Percentiles rank a stretch among this genome's conserved stretches.
These are phyloP conservation scores for Flueggea neowawraea DNA, from an alignment of 441 rosid species.

Conservation along the genomic window DNA sequence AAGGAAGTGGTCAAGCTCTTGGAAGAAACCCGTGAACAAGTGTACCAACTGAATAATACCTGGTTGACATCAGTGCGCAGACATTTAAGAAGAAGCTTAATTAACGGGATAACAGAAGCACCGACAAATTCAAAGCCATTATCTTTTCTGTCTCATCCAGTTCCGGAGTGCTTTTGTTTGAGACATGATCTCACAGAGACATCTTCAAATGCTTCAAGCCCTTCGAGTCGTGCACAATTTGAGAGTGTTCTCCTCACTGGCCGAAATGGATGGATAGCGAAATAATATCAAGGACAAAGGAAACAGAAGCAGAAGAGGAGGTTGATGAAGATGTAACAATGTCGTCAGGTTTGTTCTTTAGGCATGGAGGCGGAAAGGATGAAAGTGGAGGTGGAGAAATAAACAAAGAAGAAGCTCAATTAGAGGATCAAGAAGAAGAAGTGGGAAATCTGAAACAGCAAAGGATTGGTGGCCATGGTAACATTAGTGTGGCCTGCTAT, in stretches of 20 bases:
- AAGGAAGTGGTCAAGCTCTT: conserved; percentile 61
- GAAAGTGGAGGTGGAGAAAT: conserved; percentile 60
- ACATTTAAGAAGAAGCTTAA: conserved; percentile 64
- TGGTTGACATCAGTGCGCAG: conserved; percentile 75
- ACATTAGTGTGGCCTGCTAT: no score
- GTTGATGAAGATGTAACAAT: conserved; percentile 69
- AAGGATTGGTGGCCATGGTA: no score
- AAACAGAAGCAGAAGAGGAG: conserved; percentile 75
- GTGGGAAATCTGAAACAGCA: conserved; percentile 2
- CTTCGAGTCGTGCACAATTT: conserved; percentile 24
- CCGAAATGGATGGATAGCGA: conserved; percentile 69
- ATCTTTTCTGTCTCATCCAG: conserved; percentile 81
- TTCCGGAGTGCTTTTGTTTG: conserved; percentile 87
- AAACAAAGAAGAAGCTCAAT: conserved; percentile 75
- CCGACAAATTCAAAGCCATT: conserved; percentile 46
- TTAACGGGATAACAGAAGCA: conserved; percentile 63
- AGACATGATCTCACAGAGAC: conserved; percentile 21
- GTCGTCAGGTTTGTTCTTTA: conserved; percentile 66
- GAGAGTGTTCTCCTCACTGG: conserved; percentile 46
- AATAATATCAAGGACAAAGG: conserved; percentile 38
- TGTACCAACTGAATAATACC: conserved; percentile 76
- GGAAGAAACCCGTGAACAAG: conserved; percentile 61
- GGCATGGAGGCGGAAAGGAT: conserved; percentile 33
- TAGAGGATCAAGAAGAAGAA: conserved; percentile 97
- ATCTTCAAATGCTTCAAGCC: conserved; percentile 28